Percentiles rank a stretch among this genome's conserved stretches.
Evolutionary conservation across 2,329 filamentous ascomycete species (phyloP).

Genomic region (Penicillium corylophilum): DNA sequence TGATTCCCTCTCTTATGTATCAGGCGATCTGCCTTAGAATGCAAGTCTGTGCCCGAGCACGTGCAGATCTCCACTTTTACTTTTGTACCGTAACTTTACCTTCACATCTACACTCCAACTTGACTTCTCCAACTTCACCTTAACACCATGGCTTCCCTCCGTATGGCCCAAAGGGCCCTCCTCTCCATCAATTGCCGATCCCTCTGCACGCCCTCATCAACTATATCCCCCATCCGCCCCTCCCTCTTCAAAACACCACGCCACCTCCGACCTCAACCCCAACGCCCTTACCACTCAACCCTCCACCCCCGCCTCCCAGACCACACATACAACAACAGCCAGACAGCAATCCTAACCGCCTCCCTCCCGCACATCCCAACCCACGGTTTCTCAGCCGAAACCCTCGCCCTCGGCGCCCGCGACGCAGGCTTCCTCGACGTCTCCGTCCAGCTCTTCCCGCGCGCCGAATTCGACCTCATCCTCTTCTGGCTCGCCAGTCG

Average conservation of each 20-base stretch:
- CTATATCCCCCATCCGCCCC: conserved; percentile 1
- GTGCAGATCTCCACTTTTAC: conserved; percentile 13
- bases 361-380: conserved; percentile 74
- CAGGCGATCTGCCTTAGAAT: conserved; percentile 7
- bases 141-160: conserved; percentile 14
- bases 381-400: conserved; percentile 75
- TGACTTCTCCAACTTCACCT: background rate
- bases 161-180: conserved; percentile 4
- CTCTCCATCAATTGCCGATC: background rate
- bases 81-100: conserved; percentile 4
- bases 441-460: conserved; percentile 76
- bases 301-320: conserved; percentile 59
- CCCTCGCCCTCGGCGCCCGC: conserved; percentile 74
- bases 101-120: conserved; percentile 5
- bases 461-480: conserved; percentile 78
- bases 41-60: conserved; percentile 17
- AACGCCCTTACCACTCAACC: conserved; percentile 67
- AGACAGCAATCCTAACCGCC: conserved; percentile 76
- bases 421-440: conserved; percentile 86
- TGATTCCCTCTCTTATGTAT: conserved; percentile 26
- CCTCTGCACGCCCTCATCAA: background rate
- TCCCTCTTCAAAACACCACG: background rate
- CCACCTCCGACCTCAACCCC: background rate
- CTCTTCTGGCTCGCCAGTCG: conserved; percentile 45
- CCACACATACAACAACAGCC: conserved; percentile 63